Evolutionary conservation across 1,139 yeast genomes (phyloP).

Genomic region (Suhomyces terraborum): DNA sequence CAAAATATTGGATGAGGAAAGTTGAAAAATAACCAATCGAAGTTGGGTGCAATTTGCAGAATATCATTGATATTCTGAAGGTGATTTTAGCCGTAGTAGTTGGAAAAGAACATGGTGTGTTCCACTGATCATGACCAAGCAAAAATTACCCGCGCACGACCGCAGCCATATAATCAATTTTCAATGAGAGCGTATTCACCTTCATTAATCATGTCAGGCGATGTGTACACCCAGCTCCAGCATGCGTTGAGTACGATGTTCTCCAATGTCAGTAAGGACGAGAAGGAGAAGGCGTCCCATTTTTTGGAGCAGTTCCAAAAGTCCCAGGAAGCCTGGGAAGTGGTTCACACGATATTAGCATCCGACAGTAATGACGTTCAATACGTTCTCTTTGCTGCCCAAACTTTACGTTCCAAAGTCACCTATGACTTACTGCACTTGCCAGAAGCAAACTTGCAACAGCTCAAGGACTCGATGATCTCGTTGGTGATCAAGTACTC

Average conservation of each 20-base stretch:
- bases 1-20: too few species aligned
- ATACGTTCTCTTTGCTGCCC: conserved; percentile 77
- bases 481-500: conserved; percentile 52
- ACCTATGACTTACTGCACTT: conserved; percentile 83
- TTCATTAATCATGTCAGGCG: conserved; percentile 15
- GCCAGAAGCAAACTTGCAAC: conserved; percentile 52
- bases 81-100: too few species aligned
- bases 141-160: conserved; percentile 2
- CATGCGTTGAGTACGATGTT: conserved; percentile 66
- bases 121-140: background rate
- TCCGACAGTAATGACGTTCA: conserved; percentile 43
- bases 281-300: conserved; percentile 62
- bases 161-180: background rate
- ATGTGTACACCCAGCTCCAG: conserved; percentile 29
- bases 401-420: conserved; percentile 81
- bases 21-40: too few species aligned
- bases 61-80: too few species aligned
- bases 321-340: conserved; percentile 70
- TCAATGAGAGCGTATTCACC: background rate
- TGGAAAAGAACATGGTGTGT: too few species aligned
- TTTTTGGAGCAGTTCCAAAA: conserved; percentile 83
- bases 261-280: conserved; percentile 49
- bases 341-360: conserved; percentile 36
- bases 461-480: conserved; percentile 64
- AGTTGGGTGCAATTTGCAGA: too few species aligned